These are phyloP conservation scores for Vanderwaltozyma yarrowii DNA, from an alignment of 805 yeast genomes.

Conservation along the genomic window DNA sequence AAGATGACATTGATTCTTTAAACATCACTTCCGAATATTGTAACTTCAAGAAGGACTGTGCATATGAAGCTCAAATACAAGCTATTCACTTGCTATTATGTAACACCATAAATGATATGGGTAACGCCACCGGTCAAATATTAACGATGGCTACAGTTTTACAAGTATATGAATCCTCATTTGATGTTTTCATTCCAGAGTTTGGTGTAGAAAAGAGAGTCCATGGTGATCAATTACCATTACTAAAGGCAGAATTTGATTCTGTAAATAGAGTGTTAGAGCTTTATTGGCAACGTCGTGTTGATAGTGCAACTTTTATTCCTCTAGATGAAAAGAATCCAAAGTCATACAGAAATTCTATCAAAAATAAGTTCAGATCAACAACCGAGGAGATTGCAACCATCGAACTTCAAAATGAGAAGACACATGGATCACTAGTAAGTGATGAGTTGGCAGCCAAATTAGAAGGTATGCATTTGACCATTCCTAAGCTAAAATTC, in stretches of 20 bases:
- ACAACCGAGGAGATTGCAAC: constrained; percentile 65
- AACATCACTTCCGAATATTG: constrained; percentile 85
- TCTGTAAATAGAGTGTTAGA: constrained; percentile 61
- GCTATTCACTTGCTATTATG: constrained; percentile 79
- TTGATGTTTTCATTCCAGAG: constrained; percentile 86
- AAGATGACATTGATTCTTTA: constrained; percentile 55
- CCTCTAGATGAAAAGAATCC: constrained; percentile 83
- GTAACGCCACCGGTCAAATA: constrained; percentile 65
- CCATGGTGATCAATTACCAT: constrained; percentile 93
- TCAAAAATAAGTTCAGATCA: constrained; percentile 67
- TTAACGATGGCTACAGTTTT: constrained; percentile 78
- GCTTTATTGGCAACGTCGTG: constrained; percentile 86
- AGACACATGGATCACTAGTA: constrained; percentile 17
- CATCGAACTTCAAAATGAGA: constrained; percentile 26
- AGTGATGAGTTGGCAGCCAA: constrained; percentile 39
- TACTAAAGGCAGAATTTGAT: constrained; percentile 86
- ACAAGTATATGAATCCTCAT: constrained; percentile 92
- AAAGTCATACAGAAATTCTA: constrained; percentile 64
- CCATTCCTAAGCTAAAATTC: constrained; percentile 35
- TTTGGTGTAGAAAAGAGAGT: constrained; percentile 93
- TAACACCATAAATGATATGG: constrained; percentile 71
- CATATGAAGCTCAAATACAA: constrained; percentile 87
- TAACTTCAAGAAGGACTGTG: constrained; percentile 91
- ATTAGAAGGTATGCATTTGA: constrained; percentile 40
- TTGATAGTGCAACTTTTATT: constrained; percentile 81